Conservation (phyloP, 306 rosid species). For the Vigna reflexopilosa region DNA sequence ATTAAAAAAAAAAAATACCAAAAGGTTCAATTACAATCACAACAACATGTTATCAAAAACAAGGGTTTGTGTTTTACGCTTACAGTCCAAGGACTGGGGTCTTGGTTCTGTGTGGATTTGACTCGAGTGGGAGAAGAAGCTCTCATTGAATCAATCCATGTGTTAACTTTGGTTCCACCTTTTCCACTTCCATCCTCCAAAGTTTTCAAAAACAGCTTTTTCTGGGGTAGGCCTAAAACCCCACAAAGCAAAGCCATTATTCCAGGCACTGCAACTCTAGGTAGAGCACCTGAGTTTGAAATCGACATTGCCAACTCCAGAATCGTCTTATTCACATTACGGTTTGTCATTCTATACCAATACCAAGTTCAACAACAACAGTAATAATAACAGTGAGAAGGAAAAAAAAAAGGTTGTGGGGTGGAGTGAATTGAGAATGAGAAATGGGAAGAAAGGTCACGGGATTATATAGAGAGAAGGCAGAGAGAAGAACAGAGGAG, state of each 20-base stretch:
- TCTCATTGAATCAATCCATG: conserved; percentile 88
- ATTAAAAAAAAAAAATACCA: neutral
- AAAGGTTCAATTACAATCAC: neutral
- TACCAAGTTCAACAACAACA: neutral
- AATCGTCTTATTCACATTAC: conserved; percentile 56
- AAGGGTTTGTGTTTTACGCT: conserved; percentile 32
- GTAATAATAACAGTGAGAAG: neutral
- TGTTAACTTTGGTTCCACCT: conserved; percentile 48
- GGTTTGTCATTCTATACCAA: conserved; percentile 64
- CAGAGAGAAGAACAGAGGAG: conserved; percentile 52
- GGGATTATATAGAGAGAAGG: neutral
- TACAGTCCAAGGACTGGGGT: conserved; percentile 65
- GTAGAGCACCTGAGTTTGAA: conserved; percentile 46
- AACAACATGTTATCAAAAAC: neutral
- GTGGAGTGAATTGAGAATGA: neutral
- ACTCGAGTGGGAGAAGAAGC: conserved; percentile 81
- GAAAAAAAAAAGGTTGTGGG: neutral
- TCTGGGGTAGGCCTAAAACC: conserved; percentile 47
- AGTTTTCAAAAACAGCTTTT: conserved; percentile 47
- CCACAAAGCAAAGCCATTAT: conserved; percentile 52
- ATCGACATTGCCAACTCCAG: conserved; percentile 52
- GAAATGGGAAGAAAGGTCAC: neutral
- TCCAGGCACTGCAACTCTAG: conserved; percentile 44
- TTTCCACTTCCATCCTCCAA: conserved; percentile 55
- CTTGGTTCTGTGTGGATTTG: conserved; percentile 52